Base-by-base conservation (phyloP, 345 rosid species). In the Pistacia integerrima region DNA sequence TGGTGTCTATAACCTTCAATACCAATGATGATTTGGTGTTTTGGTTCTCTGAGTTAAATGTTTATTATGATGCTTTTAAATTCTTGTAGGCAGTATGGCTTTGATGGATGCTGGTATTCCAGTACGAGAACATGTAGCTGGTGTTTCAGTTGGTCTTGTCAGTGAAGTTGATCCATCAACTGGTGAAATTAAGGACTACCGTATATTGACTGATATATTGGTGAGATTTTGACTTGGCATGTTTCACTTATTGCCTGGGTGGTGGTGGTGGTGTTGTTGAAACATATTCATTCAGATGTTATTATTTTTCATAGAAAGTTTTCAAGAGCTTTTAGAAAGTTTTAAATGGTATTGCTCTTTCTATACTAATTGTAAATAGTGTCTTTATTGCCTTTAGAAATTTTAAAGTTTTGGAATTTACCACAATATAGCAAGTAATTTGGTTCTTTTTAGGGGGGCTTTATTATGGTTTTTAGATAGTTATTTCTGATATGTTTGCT, bases 71-170 rank as follows among this genome's bases (percentile, higher is more conserved):
- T 35, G 2, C 4, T 51, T 35, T 77, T 85, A 57, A 41, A 62
- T 73, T 71, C 54, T 67, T 74, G 44, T 81, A 96, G 99, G 98
- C 84, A 96, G 99, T 84, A 88, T 96, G 98, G 98, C 99, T 77
- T 87, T 96, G 83, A 88, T 96, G 97, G 98, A 96, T 78, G 98
- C 98, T 66, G 99, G 99, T 51, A 85, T 92, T 82, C 94, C 99
- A 33, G 74, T 96, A 59, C 81, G 79, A 82, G 94, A 89, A 62
- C 99, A 96, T 81, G 97, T 93, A 62, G 99, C 99, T n/a, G 98
- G 98, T 73, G 91, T 96, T 79, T 96, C 99, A 0, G 97, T 96
- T 75, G 99, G 99, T 78, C 99, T 96, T 81, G 82, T 96, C 66
- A 92, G 89, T 66, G 94, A 92, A 73, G 88, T 85, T 71, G 94